phyloP scores from a whole-genome alignment of 306 rosid genomes.

The Fragaria ananassa region DNA sequence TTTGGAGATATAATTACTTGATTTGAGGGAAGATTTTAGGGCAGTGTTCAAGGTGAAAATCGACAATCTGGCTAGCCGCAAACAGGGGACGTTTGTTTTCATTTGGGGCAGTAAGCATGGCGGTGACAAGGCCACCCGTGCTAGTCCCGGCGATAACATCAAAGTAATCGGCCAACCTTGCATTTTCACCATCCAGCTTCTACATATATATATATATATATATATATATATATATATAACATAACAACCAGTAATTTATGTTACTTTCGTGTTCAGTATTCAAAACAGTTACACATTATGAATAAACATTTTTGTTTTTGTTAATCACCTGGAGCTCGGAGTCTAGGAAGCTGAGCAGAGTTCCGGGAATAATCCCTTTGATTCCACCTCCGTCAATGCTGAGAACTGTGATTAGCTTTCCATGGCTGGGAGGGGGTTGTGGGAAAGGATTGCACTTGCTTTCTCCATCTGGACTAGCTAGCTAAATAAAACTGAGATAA shows the following conservation, averaged over 20 bases:
- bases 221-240: no score
- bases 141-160: conserved; percentile 28
- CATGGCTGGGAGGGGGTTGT: not conserved
- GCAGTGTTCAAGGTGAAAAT: not conserved
- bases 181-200: not conserved
- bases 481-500: not conserved
- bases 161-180: conserved; percentile 26
- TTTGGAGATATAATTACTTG: not conserved
- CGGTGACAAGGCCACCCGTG: conserved; percentile 5
- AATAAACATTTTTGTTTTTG: not conserved
- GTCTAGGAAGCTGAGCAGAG: conserved; percentile 20
- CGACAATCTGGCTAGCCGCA: not conserved
- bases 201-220: no score
- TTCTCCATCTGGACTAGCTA: not conserved
- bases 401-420: conserved; percentile 12
- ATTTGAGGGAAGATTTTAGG: not conserved
- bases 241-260: not conserved
- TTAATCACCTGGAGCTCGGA: conserved; percentile 20
- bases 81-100: not conserved
- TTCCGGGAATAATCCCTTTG: conserved; percentile 27
- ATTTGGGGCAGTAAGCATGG: conserved; percentile 5
- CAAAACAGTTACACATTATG: not conserved
- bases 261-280: not conserved
- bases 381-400: conserved; percentile 32
- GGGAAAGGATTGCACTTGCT: not conserved